These are phyloP conservation scores for Yamadazyma scolyti DNA, from an alignment of 805 yeast species.

Conservation along the genomic window DNA sequence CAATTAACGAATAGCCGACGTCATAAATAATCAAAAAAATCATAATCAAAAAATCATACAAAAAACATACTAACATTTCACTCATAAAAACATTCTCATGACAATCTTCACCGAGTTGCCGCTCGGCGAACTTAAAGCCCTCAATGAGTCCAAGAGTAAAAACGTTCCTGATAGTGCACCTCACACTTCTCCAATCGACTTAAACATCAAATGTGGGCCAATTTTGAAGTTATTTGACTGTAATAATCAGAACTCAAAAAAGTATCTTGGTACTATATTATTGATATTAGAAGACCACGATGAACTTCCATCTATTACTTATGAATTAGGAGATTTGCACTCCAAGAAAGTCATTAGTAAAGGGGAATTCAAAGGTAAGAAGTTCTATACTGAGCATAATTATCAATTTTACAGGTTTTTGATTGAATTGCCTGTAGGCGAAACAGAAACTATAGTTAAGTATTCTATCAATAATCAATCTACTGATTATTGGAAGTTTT, in stretches of 20 bases:
- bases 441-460: constrained; percentile 56
- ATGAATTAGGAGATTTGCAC: constrained; percentile 35
- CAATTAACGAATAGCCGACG: too few species aligned
- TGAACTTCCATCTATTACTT: constrained; percentile 25
- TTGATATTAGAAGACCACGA: constrained; percentile 51
- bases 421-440: constrained; percentile 46
- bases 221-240: constrained; percentile 64
- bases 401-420: constrained; percentile 64
- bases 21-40: too few species aligned
- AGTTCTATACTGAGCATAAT: constrained; percentile 42
- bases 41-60: too few species aligned
- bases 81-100: not conserved
- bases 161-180: constrained; percentile 30
- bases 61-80: too few species aligned
- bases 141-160: constrained; percentile 18
- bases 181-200: constrained; percentile 18
- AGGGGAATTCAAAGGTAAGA: constrained; percentile 47
- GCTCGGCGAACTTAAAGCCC: constrained; percentile 21
- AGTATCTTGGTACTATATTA: constrained; percentile 68
- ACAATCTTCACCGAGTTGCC: constrained; percentile 15
- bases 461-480: constrained; percentile 53
- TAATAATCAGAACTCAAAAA: constrained; percentile 41
- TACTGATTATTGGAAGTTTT: constrained; percentile 52
- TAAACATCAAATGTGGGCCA: constrained; percentile 74
- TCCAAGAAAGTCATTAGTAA: constrained; percentile 4